phyloP scores from a whole-genome alignment of 768 basidiomycete genomes.

The Crassisporium funariophilum region DNA sequence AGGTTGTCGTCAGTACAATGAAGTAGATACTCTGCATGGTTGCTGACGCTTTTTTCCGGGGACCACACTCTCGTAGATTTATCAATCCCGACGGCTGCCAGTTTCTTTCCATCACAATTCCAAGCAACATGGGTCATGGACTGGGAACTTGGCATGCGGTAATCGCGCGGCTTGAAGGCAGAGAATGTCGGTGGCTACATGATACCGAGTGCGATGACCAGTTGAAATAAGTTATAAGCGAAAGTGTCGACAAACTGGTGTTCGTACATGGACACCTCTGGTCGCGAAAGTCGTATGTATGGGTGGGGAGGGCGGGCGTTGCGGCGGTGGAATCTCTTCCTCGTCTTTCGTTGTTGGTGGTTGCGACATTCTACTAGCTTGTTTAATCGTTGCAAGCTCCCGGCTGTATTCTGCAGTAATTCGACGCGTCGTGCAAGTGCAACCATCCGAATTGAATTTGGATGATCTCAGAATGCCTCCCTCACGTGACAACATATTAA shows the following conservation, averaged over 20 bases:
- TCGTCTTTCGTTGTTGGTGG: constrained; percentile 49
- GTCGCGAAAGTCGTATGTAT: constrained; percentile 68
- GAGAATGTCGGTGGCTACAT: constrained; percentile 75
- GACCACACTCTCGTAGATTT: constrained; percentile 76
- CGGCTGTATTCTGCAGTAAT: too few species aligned
- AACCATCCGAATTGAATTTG: too few species aligned
- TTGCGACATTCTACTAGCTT: too few species aligned
- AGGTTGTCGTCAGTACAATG: not conserved
- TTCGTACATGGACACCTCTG: constrained; percentile 73
- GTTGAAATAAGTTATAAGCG: constrained; percentile 21
- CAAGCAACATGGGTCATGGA: constrained; percentile 78
- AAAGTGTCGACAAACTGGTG: constrained; percentile 16
- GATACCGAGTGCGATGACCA: constrained; percentile 6
- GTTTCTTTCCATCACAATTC: constrained; percentile 82
- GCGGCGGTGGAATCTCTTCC: constrained; percentile 57
- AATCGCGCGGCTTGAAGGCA: constrained; percentile 77
- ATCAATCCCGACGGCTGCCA: constrained; percentile 83
- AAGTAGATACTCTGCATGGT: not conserved
- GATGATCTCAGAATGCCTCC: too few species aligned
- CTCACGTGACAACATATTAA: too few species aligned
- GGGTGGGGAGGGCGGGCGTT: constrained; percentile 73
- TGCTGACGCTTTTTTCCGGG: constrained; percentile 74
- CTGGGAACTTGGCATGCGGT: constrained; percentile 64
- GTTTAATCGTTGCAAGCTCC: too few species aligned
- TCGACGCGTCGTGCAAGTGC: too few species aligned